phyloP scores from a whole-genome alignment of 179 eudicot species.

The Corrigiola litoralis region DNA sequence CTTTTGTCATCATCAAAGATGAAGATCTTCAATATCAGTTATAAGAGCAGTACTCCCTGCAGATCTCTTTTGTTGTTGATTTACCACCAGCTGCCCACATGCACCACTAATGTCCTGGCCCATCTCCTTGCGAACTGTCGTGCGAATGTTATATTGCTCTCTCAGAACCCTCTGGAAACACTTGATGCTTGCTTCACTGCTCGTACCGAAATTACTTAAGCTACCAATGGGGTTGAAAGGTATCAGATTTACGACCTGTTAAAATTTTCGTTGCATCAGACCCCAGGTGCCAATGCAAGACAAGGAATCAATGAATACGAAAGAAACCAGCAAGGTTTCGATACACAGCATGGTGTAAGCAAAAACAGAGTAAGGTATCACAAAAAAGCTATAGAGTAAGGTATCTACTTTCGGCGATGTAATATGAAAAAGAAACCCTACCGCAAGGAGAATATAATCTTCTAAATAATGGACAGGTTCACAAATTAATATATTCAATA shows the following conservation, averaged over 20 bases:
- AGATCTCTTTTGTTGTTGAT: conserved; percentile 37
- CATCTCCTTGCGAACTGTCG: conserved; percentile 95
- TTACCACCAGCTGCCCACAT: conserved; percentile 90
- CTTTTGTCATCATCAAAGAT: conserved; percentile 23
- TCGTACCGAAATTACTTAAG: conserved; percentile 58
- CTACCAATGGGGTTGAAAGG: conserved; percentile 90
- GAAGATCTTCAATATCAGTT: conserved; percentile 90
- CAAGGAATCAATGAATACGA: neutral
- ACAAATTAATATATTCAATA: no score
- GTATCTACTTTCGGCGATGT: no score
- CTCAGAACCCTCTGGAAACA: conserved; percentile 70
- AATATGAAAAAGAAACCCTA: no score
- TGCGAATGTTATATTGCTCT: conserved; percentile 60
- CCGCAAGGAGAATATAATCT: no score
- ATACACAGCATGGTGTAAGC: no score
- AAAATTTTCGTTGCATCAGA: neutral
- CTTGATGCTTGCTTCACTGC: conserved; percentile 52
- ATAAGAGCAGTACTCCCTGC: conserved; percentile 26
- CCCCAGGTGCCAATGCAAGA: neutral
- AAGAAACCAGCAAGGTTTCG: no score
- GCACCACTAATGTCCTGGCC: conserved; percentile 99
- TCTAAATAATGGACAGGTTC: no score
- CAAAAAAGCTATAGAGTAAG: no score
- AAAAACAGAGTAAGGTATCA: no score
- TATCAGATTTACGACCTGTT: conserved; percentile 85